Evolutionary conservation across 2,329 filamentous ascomycete species (phyloP).

Genomic region (Aspergillus arachidicola): DNA sequence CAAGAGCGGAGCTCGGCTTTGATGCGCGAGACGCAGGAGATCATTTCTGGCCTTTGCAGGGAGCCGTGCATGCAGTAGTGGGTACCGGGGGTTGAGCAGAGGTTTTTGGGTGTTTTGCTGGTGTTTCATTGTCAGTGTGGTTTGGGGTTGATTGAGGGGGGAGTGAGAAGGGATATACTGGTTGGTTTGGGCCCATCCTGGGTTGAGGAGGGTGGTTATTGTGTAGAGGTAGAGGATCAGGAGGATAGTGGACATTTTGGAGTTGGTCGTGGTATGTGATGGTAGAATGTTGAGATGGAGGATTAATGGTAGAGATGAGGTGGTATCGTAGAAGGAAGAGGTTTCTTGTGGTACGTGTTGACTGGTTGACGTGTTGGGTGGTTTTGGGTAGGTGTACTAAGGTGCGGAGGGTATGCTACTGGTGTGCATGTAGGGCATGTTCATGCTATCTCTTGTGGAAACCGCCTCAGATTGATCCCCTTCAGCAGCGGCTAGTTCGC

Average conservation of each 20-base stretch:
- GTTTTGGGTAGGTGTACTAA: background rate
- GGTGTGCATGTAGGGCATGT: no score
- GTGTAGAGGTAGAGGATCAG: background rate
- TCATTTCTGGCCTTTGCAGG: constrained; percentile 16
- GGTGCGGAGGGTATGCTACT: background rate
- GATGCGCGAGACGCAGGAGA: constrained; percentile 18
- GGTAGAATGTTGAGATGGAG: background rate
- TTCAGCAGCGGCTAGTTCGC: no score
- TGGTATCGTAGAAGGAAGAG: background rate
- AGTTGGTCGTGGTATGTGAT: background rate
- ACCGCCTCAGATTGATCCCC: no score
- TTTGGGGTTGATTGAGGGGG: background rate
- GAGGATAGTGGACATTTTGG: background rate
- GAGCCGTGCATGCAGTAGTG: constrained; percentile 24
- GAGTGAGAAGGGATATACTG: constrained; percentile 9
- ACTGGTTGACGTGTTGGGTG: no score
- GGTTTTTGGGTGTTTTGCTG: constrained; percentile 20
- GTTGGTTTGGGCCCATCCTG: constrained; percentile 11
- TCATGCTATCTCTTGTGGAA: no score
- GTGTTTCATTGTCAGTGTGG: background rate
- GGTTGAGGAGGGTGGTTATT: background rate
- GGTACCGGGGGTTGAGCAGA: constrained; percentile 22
- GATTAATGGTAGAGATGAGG: background rate
- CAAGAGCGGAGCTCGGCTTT: constrained; percentile 21
- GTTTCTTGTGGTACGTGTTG: background rate